phyloP scores from a whole-genome alignment of 192 early-diverging fungal genomes.

The Chytriomyces sp. region DNA sequence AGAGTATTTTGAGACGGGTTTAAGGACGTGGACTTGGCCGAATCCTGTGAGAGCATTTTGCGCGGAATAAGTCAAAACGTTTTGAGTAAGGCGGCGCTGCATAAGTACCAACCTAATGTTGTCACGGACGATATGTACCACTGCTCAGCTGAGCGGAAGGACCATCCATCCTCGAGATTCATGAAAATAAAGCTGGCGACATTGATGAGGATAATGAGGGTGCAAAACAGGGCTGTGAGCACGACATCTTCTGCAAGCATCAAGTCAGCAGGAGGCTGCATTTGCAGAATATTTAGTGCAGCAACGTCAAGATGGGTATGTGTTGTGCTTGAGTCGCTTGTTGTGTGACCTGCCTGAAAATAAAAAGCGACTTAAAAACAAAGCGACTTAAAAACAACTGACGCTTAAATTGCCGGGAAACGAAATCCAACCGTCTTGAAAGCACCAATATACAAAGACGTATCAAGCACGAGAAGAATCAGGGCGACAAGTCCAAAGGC shows the following conservation, averaged over 20 bases:
- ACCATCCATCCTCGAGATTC: slow-evolving; percentile 28
- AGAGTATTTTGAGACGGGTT: neutral
- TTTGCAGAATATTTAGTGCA: neutral
- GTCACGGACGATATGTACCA: slow-evolving; percentile 33
- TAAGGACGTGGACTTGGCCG: neutral
- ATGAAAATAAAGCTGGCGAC: slow-evolving; percentile 10
- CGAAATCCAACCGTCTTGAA: neutral
- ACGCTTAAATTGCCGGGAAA: neutral
- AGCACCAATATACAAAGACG: neutral
- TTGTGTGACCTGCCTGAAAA: neutral
- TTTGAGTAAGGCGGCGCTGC: neutral
- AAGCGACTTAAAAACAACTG: neutral
- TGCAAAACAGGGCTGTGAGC: slow-evolving; percentile 5
- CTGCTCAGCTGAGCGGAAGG: slow-evolving; percentile 22
- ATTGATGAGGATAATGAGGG: slow-evolving; percentile 21
- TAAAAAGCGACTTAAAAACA: neutral
- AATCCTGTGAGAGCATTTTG: slow-evolving; percentile 13
- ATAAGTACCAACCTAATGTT: slow-evolving; percentile 4
- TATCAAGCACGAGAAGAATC: neutral
- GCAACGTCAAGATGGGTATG: neutral
- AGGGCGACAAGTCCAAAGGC: neutral
- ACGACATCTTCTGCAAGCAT: slow-evolving; percentile 17
- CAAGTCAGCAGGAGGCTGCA: neutral
- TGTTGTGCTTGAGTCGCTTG: neutral
- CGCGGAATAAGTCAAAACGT: no score